Conservation (phyloP, 2,329 filamentous ascomycete genomes). For the Tolypocladium tundrense region DNA sequence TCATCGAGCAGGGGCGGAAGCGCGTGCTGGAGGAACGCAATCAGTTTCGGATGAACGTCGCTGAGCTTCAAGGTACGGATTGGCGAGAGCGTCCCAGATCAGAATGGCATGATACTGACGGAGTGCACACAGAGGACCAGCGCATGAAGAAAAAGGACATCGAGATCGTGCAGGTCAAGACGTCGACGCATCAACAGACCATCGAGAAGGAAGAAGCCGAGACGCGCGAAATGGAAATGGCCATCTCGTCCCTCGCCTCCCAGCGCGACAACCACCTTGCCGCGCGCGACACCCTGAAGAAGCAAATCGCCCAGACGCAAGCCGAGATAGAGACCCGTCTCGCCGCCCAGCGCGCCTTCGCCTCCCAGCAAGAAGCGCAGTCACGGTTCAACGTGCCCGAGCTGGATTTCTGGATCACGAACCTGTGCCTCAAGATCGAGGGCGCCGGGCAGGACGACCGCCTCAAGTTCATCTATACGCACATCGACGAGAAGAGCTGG, state of each 20-base stretch:
- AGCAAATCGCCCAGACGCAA: slow-evolving; percentile 58
- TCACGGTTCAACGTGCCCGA: slow-evolving; percentile 85
- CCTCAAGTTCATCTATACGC: slow-evolving; percentile 81
- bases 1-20: slow-evolving; percentile 86
- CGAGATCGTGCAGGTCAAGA: slow-evolving; percentile 67
- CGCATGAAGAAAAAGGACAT: slow-evolving; percentile 83
- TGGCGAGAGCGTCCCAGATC: too few species aligned
- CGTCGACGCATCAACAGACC: slow-evolving; percentile 59
- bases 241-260: slow-evolving; percentile 46
- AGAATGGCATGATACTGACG: neutral
- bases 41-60: slow-evolving; percentile 81
- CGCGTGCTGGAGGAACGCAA: slow-evolving; percentile 88
- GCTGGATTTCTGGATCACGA: slow-evolving; percentile 90
- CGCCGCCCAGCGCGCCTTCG: slow-evolving; percentile 62
- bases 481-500: slow-evolving; percentile 79
- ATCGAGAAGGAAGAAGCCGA: slow-evolving; percentile 70
- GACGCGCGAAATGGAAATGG: slow-evolving; percentile 60
- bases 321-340: slow-evolving; percentile 58
- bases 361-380: slow-evolving; percentile 70
- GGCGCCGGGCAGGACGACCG: slow-evolving; percentile 76
- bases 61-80: slow-evolving; percentile 71
- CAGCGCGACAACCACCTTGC: slow-evolving; percentile 53
- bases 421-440: slow-evolving; percentile 80
- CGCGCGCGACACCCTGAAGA: slow-evolving; percentile 44
- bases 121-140: slow-evolving; percentile 66